Evolutionary conservation across 768 basidiomycete genomes (phyloP).

Genomic region (Tricholoma furcatifolium): DNA sequence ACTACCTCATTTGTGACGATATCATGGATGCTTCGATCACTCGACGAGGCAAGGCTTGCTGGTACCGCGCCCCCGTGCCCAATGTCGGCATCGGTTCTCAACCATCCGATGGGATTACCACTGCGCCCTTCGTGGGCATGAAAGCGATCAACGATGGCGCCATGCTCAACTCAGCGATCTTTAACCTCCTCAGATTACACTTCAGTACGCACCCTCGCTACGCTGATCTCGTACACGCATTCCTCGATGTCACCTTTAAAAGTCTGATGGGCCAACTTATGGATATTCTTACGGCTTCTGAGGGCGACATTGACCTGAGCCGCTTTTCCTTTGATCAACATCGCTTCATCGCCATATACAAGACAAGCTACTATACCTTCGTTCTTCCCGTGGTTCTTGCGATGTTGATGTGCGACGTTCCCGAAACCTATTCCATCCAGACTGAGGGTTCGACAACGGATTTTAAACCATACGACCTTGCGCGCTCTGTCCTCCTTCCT

Average conservation of each 20-base stretch:
- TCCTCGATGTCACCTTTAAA: slow-evolving; percentile 87
- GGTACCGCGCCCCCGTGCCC: slow-evolving; percentile 57
- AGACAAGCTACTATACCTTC: slow-evolving; percentile 98
- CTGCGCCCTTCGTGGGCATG: slow-evolving; percentile 64
- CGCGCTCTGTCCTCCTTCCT: slow-evolving; percentile 81
- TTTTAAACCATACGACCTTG: slow-evolving; percentile 65
- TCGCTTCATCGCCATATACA: slow-evolving; percentile 91
- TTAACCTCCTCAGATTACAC: slow-evolving; percentile 82
- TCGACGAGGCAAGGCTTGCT: slow-evolving; percentile 92
- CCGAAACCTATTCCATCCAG: slow-evolving; percentile 41
- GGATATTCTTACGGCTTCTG: slow-evolving; percentile 93
- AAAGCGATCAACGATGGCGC: slow-evolving; percentile 96
- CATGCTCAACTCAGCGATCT: slow-evolving; percentile 95
- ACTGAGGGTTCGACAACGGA: slow-evolving; percentile 15
- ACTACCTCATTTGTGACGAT: slow-evolving; percentile 95
- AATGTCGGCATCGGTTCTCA: too few species aligned
- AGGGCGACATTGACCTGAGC: slow-evolving; percentile 80
- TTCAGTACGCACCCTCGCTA: slow-evolving; percentile 83
- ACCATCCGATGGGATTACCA: too few species aligned
- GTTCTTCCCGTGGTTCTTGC: slow-evolving; percentile 97
- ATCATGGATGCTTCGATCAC: slow-evolving; percentile 98
- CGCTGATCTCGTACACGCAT: slow-evolving; percentile 84
- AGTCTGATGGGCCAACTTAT: slow-evolving; percentile 97
- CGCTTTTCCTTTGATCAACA: slow-evolving; percentile 90
- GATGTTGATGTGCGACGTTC: slow-evolving; percentile 73